phyloP scores from a whole-genome alignment of 805 yeast species.

The Cyberlindnera misumaiensis region DNA sequence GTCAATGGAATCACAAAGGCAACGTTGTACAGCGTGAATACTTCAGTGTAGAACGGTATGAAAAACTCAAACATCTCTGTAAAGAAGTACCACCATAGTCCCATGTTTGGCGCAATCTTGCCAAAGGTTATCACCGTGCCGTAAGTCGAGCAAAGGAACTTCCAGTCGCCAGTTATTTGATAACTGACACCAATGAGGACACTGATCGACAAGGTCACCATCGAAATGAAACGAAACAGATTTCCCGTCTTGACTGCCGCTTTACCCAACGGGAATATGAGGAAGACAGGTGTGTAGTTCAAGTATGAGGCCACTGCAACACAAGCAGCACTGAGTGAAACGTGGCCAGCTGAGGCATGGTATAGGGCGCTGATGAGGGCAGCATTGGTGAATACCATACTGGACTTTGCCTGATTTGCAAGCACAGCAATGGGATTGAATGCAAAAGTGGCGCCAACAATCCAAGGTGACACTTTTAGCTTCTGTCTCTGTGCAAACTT shows the following conservation, averaged over 20 bases:
- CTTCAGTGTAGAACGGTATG: slow-evolving; percentile 72
- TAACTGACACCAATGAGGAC: slow-evolving; percentile 33
- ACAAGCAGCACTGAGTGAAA: slow-evolving; percentile 37
- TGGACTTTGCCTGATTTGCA: slow-evolving; percentile 62
- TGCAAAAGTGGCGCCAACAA: slow-evolving; percentile 58
- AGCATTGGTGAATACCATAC: slow-evolving; percentile 55
- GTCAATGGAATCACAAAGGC: slow-evolving; percentile 70
- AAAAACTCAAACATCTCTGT: slow-evolving; percentile 92
- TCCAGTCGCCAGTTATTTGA: slow-evolving; percentile 32
- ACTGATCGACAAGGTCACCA: slow-evolving; percentile 22
- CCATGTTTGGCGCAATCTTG: slow-evolving; percentile 83
- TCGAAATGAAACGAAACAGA: slow-evolving; percentile 22
- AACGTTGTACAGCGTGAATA: slow-evolving; percentile 70
- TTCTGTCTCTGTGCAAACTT: slow-evolving; percentile 34
- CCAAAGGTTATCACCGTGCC: slow-evolving; percentile 51
- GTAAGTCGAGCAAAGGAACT: slow-evolving; percentile 48
- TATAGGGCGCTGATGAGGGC: slow-evolving; percentile 41
- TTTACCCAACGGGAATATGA: slow-evolving; percentile 49
- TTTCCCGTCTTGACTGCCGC: slow-evolving; percentile 10
- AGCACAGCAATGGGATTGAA: slow-evolving; percentile 77
- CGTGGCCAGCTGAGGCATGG: slow-evolving; percentile 35
- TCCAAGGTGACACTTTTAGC: slow-evolving; percentile 27
- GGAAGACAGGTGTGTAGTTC: slow-evolving; percentile 52
- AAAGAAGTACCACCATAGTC: slow-evolving; percentile 98
- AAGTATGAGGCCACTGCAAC: slow-evolving; percentile 62